Conservation (phyloP, 164 flowering plant species). For the Vitis labrusca region DNA sequence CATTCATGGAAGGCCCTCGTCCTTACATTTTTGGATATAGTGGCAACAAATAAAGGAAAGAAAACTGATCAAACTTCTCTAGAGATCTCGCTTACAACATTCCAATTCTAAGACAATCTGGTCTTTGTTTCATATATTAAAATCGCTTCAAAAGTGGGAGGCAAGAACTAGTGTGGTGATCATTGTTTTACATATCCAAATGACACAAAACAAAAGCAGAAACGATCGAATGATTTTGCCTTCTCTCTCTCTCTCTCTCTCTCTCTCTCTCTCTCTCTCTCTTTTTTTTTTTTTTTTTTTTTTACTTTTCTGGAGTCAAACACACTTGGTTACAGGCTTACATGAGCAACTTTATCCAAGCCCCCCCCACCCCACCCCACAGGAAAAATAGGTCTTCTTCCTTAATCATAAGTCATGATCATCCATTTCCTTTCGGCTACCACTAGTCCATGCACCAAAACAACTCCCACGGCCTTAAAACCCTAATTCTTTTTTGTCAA, state of each 20-base stretch:
- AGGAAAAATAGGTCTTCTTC: conserved; percentile 20
- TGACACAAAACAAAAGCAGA: background rate
- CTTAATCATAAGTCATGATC: conserved; percentile 36
- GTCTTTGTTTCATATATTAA: background rate
- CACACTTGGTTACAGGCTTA: conserved; percentile 3
- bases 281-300: background rate
- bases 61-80: background rate
- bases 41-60: background rate
- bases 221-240: conserved; percentile 1
- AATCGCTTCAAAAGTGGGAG: background rate
- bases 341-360: background rate
- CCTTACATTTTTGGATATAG: no score
- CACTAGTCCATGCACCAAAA: conserved; percentile 31
- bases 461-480: background rate
- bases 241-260: background rate
- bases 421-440: conserved; percentile 38
- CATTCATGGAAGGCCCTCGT: no score
- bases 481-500: background rate
- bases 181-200: background rate
- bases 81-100: background rate
- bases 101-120: background rate
- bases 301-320: conserved; percentile 20
- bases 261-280: background rate
- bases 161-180: background rate
- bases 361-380: conserved; percentile 4